These are phyloP conservation scores for Typha latifolia DNA, from an alignment of 176 grass and related monocot species.

Conservation along the genomic window DNA sequence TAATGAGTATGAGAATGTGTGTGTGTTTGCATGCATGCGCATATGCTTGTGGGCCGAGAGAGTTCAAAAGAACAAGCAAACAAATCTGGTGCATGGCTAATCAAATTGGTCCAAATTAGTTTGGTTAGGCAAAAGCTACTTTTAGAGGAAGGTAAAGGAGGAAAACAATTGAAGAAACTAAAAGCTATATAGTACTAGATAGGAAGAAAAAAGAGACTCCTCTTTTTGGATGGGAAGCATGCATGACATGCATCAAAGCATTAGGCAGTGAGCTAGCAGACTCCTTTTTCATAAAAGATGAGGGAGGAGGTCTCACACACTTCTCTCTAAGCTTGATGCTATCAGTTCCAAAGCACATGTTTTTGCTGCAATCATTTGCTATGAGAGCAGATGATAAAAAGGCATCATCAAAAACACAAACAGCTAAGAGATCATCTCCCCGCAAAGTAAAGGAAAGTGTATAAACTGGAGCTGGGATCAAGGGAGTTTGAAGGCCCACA, in stretches of 20 bases:
- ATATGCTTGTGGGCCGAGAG: background rate
- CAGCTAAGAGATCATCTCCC: too few species aligned
- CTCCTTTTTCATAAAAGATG: background rate
- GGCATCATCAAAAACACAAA: too few species aligned
- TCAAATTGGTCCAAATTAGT: conserved; percentile 3
- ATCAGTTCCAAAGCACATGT: too few species aligned
- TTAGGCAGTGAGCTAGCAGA: background rate
- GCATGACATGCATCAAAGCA: conserved; percentile 4
- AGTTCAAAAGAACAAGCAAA: background rate
- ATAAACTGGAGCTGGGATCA: too few species aligned
- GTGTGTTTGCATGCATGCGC: background rate
- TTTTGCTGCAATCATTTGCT: too few species aligned
- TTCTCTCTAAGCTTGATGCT: background rate
- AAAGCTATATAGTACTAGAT: background rate
- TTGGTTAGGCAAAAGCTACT: background rate
- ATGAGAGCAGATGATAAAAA: too few species aligned
- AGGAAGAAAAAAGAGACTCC: background rate
- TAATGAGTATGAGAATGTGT: background rate
- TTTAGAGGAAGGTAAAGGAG: background rate
- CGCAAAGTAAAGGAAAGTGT: too few species aligned
- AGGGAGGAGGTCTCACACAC: too few species aligned
- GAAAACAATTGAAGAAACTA: background rate
- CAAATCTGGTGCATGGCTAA: background rate
- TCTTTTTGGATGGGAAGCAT: conserved; percentile 2
- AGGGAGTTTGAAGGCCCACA: too few species aligned